Conservation (phyloP, 345 rosid species). For the Eucalyptus tenuipes region DNA sequence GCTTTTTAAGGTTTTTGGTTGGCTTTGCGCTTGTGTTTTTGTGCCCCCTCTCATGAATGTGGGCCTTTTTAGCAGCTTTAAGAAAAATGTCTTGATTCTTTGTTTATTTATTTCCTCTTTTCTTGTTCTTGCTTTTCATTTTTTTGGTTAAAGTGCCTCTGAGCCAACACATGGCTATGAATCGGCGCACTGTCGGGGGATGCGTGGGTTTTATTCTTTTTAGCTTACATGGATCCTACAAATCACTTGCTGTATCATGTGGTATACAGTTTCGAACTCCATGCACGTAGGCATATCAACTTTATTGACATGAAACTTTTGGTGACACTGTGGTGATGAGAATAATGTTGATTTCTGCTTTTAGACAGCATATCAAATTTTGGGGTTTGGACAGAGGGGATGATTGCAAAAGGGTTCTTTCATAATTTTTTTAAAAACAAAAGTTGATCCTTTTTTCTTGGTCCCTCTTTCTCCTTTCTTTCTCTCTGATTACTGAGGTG, state of each 20-base stretch:
- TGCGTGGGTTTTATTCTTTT: neutral
- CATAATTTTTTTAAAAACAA: neutral
- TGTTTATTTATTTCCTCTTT: neutral
- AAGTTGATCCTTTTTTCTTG: neutral
- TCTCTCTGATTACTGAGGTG: neutral
- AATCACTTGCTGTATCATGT: neutral
- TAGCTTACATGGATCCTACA: neutral
- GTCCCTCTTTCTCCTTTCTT: neutral
- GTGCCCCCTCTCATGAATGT: neutral
- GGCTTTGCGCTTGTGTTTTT: neutral
- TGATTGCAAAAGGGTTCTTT: neutral
- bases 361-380: neutral
- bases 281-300: slow-evolving; percentile 2
- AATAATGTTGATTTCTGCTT: neutral
- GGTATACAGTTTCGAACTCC: neutral
- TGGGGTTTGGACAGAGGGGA: neutral
- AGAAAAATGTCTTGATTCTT: neutral
- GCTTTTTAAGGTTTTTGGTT: neutral
- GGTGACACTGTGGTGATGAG: neutral
- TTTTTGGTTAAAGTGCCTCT: neutral
- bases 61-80: neutral
- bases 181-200: slow-evolving; percentile 2
- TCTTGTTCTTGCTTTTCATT: neutral
- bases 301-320: neutral
- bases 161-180: slow-evolving; percentile 1